Evolutionary conservation across 352 stramenopile genomes (phyloP).

Genomic region (Phytophthora pluvialis): DNA sequence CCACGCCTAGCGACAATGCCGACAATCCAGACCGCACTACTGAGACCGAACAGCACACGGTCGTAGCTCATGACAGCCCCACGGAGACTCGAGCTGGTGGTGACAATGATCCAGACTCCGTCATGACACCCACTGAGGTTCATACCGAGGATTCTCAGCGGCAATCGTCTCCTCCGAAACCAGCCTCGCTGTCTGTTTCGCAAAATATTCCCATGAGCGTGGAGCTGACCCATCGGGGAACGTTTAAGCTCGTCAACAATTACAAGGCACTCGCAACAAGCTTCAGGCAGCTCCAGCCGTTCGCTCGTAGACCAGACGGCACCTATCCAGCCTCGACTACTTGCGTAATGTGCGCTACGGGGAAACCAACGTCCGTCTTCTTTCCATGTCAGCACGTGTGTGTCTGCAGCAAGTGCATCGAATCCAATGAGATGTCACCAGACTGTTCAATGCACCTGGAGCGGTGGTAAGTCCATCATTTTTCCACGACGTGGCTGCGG

Average conservation of each 20-base stretch:
- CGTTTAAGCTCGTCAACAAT: conserved; percentile 47
- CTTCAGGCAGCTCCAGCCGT: conserved; percentile 54
- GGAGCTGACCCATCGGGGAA: conserved; percentile 4
- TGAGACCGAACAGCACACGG: neutral
- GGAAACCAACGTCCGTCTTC: conserved; percentile 24
- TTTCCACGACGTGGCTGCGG: neutral
- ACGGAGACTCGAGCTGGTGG: neutral
- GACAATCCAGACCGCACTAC: neutral
- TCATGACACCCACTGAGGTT: neutral
- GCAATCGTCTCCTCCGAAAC: conserved; percentile 3
- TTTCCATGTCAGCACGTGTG: conserved; percentile 65
- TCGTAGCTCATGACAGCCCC: neutral
- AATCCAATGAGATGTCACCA: conserved; percentile 42
- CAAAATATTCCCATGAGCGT: conserved; percentile 11
- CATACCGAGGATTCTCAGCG: neutral
- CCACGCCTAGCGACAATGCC: neutral
- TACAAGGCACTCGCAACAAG: conserved; percentile 51
- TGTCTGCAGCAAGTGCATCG: conserved; percentile 59
- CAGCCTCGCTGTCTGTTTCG: conserved; percentile 4
- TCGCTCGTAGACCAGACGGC: conserved; percentile 45
- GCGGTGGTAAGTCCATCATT: conserved; percentile 35
- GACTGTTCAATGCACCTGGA: conserved; percentile 22
- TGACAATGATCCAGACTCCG: neutral
- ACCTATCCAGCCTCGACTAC: conserved; percentile 37
- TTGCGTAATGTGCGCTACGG: conserved; percentile 50